These are phyloP conservation scores for Groenewaldozyma auringiensis DNA, from an alignment of 1,139 yeast genomes.

Conservation along the genomic window DNA sequence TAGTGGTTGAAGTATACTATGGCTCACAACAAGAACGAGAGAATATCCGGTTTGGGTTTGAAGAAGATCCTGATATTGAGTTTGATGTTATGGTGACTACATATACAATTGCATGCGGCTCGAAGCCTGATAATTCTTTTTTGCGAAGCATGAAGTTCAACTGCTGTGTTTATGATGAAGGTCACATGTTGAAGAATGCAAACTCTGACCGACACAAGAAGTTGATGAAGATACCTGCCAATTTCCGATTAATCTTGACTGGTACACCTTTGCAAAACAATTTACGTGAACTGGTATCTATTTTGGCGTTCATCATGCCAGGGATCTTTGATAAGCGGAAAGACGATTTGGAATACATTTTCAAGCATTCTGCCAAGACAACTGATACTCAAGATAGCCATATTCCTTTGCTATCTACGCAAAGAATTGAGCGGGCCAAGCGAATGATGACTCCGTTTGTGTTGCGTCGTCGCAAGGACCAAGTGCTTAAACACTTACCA, in stretches of 20 bases:
- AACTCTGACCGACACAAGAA: constrained; percentile 78
- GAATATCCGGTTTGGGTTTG: constrained; percentile 53
- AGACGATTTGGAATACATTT: constrained; percentile 73
- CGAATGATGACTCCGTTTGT: constrained; percentile 99
- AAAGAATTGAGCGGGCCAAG: constrained; percentile 87
- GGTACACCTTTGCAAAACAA: constrained; percentile 98
- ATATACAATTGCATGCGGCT: constrained; percentile 83
- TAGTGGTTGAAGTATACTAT: constrained; percentile 85
- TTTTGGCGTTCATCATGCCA: constrained; percentile 87
- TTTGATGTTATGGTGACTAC: constrained; percentile 93
- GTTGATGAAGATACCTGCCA: constrained; percentile 73
- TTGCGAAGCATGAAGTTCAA: constrained; percentile 69
- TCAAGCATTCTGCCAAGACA: constrained; percentile 76
- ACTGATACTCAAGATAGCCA: constrained; percentile 41
- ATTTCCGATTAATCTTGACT: constrained; percentile 75
- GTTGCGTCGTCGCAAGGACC: constrained; percentile 82
- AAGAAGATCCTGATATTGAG: constrained; percentile 38
- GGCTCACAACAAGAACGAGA: constrained; percentile 83
- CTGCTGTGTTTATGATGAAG: constrained; percentile 92
- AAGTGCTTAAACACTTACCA: constrained; percentile 85
- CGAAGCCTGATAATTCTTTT: constrained; percentile 72
- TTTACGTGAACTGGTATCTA: constrained; percentile 77
- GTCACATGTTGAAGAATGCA: constrained; percentile 91
- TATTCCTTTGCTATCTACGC: constrained; percentile 79
- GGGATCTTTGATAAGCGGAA: constrained; percentile 68